These are phyloP conservation scores for Fusarium fracticaudum DNA, from an alignment of 2,329 filamentous ascomycete species.

Conservation along the genomic window DNA sequence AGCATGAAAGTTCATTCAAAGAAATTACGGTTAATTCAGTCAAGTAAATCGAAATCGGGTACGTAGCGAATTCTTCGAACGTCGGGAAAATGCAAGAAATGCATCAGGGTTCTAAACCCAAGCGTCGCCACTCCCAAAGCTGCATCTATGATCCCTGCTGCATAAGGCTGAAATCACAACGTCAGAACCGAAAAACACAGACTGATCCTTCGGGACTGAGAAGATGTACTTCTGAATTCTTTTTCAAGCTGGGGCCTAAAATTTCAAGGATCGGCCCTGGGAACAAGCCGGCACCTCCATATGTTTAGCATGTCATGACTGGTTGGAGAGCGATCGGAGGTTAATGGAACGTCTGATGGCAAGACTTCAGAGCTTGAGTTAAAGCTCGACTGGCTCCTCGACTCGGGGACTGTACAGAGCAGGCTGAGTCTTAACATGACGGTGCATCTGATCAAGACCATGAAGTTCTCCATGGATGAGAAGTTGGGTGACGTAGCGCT, in stretches of 20 bases:
- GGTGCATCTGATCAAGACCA: not conserved
- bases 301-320: not conserved
- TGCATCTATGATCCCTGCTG: not conserved
- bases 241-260: not conserved
- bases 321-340: not conserved
- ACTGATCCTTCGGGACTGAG: not conserved
- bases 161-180: not conserved
- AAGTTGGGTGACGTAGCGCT: not conserved
- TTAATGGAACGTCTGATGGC: not conserved
- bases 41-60: not conserved
- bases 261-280: not conserved
- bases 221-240: rapidly evolving
- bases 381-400: not conserved
- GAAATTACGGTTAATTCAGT: not conserved
- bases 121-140: not conserved
- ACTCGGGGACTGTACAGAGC: not conserved
- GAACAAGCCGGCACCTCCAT: not conserved
- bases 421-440: not conserved
- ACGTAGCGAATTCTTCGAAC: no score
- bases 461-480: not conserved
- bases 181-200: not conserved
- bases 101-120: not conserved
- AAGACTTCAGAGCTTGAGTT: not conserved
- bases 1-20: not conserved
- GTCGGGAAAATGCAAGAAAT: no score